Conservation (phyloP, 1,284 basidiomycete genomes). For the Salmacisia buchloeana region DNA sequence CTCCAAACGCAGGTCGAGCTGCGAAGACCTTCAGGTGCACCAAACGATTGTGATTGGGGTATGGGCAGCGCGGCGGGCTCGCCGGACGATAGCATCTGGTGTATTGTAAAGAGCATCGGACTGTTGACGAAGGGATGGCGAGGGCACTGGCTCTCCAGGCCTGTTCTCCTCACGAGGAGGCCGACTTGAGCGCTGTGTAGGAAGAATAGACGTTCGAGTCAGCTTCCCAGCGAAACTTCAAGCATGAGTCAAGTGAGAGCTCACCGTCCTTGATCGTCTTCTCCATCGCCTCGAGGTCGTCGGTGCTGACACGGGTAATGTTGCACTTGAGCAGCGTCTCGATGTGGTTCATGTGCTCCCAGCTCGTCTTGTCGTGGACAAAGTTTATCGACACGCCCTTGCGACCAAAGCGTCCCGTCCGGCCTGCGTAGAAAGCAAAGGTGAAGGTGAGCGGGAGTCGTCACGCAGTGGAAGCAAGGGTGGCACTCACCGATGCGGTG, state of each 20-base stretch:
- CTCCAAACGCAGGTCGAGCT: too few species aligned
- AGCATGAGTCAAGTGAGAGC: too few species aligned
- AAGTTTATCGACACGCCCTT: conserved; percentile 50
- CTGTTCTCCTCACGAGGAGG: too few species aligned
- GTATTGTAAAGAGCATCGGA: too few species aligned
- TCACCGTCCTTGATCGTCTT: conserved; percentile 41
- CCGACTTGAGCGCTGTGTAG: conserved; percentile 4
- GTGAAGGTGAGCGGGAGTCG: background rate
- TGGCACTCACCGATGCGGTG: conserved; percentile 80
- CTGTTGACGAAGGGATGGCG: too few species aligned
- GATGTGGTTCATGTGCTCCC: conserved; percentile 45
- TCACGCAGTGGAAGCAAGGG: background rate
- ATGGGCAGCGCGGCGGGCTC: too few species aligned
- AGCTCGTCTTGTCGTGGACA: conserved; percentile 45
- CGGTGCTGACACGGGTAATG: conserved; percentile 42
- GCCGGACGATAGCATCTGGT: too few species aligned
- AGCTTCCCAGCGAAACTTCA: background rate
- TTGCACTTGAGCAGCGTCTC: conserved; percentile 40
- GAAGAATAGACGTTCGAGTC: background rate
- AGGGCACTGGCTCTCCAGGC: too few species aligned
- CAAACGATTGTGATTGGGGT: too few species aligned
- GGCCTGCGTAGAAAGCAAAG: conserved; percentile 14
- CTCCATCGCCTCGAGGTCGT: conserved; percentile 49
- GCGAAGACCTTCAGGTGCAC: too few species aligned
- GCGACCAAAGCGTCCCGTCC: conserved; percentile 48